Percentiles rank a stretch among this genome's conserved stretches.
These are phyloP conservation scores for Trichosporon asahii DNA, from an alignment of 1,284 basidiomycete species.

Conservation along the genomic window DNA sequence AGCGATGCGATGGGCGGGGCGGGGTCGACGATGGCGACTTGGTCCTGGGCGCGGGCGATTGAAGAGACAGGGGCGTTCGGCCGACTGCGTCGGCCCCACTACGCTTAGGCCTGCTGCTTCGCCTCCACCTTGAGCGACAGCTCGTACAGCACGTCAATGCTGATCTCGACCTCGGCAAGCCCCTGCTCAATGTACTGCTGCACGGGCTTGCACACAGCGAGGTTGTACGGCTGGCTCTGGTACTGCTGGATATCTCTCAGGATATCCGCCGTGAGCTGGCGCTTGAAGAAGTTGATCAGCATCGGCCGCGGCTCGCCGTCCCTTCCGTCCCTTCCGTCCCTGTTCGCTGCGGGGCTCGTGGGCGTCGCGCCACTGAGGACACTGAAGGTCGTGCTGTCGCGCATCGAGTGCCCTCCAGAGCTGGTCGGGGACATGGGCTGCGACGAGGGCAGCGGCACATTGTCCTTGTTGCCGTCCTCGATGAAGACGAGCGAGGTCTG, in stretches of 20 bases:
- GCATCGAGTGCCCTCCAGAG: neutral
- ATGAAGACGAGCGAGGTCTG: conserved; percentile 94
- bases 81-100: neutral
- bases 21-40: too few species aligned
- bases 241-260: conserved; percentile 95
- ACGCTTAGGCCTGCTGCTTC: conserved; percentile 57
- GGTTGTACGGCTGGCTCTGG: conserved; percentile 86
- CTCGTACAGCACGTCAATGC: conserved; percentile 71
- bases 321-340: too few species aligned
- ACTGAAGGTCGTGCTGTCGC: conserved; percentile 11
- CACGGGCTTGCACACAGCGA: conserved; percentile 66
- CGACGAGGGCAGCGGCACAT: conserved; percentile 56
- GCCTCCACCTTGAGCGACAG: conserved; percentile 83
- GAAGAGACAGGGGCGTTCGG: neutral
- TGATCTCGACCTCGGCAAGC: conserved; percentile 55
- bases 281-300: conserved; percentile 94
- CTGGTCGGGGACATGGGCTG: conserved; percentile 7
- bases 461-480: conserved; percentile 94
- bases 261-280: conserved; percentile 87
- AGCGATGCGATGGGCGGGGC: too few species aligned
- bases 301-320: neutral
- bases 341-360: neutral
- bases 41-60: too few species aligned
- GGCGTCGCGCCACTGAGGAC: conserved; percentile 8
- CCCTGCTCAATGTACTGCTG: conserved; percentile 73